Percentiles rank a stretch among this genome's conserved stretches.
phyloP scores from a whole-genome alignment of 306 rosid genomes.

The Pterocarpus santalinus region DNA sequence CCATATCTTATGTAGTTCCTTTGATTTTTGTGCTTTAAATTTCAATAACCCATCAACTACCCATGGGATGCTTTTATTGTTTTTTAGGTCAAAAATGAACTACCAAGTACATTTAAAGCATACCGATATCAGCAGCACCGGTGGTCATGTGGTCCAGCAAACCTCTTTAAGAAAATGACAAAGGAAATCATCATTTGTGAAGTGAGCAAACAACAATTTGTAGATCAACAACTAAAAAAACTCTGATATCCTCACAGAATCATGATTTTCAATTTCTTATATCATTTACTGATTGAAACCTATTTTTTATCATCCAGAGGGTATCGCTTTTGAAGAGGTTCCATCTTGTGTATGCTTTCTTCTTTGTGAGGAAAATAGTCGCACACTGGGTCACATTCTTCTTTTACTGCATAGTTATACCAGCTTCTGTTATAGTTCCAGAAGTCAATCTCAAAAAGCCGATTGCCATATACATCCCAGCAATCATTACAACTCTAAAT shows the following conservation, averaged over 20 bases:
- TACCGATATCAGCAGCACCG: conserved; percentile 62
- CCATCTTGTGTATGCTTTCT: conserved; percentile 66
- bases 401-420: conserved; percentile 71
- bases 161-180: conserved; percentile 63
- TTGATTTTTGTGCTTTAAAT: conserved; percentile 9
- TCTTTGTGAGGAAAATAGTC: conserved; percentile 65
- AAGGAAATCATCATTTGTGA: conserved; percentile 55
- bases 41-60: conserved; percentile 9
- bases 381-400: conserved; percentile 71
- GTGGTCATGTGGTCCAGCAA: conserved; percentile 70
- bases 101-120: conserved; percentile 68
- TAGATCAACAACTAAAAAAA: conserved; percentile 13
- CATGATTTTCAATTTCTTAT: background rate
- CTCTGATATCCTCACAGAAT: conserved; percentile 10
- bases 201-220: conserved; percentile 45
- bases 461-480: conserved; percentile 64
- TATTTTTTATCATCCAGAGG: conserved; percentile 52
- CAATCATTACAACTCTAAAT: conserved; percentile 65
- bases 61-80: background rate
- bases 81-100: conserved; percentile 65
- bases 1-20: conserved; percentile 23
- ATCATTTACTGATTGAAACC: conserved; percentile 44
- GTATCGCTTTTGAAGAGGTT: conserved; percentile 60
- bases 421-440: conserved; percentile 64
- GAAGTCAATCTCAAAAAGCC: conserved; percentile 58